Evolutionary conservation across 768 basidiomycete species (phyloP), one percentile per base, ranked within the genome.

Genomic region (Leccinum imitatum): DNA sequence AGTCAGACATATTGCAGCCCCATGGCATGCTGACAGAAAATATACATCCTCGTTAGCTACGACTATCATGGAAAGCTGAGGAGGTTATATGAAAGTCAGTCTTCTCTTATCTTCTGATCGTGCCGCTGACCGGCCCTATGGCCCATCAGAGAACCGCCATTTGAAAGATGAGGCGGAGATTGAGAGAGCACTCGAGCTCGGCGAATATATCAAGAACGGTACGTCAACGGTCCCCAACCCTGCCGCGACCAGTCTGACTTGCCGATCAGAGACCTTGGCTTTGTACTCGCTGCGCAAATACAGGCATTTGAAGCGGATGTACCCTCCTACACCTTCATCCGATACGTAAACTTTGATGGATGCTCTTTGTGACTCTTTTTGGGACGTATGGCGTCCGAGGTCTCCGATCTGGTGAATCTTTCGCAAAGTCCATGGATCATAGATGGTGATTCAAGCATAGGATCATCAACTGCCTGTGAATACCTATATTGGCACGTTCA

Each of bases 171-270:
- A 79, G 60, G 79, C 83, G 19, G 89, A 93, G 61, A 90, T 93
- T 56, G 89, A 93, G 75, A 84, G 80, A 58, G 90, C 91, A 0
- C 75, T 93, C 59, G 82, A 80, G 59, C 74, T 93, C 31, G 89
- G 86, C 13, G 91, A 93, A 70, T 93, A 91, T 65, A 93, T 94
- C 73, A 91, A 87, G 76, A 89, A 90, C 68, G 92, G 92, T 89
- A 66, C 62, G 82, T 68, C 35, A 9, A 8, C n/a, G 4, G 0
- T 50, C 8, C 33, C 1, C 1, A 14, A 6, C 31, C 10, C 10
- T 1, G 1, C 7, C 31, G 35, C 6, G 9, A 9, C 9, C 14
- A 39, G 17, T 14, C 60, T 68, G 2, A 70, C 30, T 2, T 50
- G 15, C 11, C 44, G 2, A n/a, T 23, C 54, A 92, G 91, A 93